phyloP scores from a whole-genome alignment of 495 filamentous ascomycete genomes.

The Parachaetomium inaequale region DNA sequence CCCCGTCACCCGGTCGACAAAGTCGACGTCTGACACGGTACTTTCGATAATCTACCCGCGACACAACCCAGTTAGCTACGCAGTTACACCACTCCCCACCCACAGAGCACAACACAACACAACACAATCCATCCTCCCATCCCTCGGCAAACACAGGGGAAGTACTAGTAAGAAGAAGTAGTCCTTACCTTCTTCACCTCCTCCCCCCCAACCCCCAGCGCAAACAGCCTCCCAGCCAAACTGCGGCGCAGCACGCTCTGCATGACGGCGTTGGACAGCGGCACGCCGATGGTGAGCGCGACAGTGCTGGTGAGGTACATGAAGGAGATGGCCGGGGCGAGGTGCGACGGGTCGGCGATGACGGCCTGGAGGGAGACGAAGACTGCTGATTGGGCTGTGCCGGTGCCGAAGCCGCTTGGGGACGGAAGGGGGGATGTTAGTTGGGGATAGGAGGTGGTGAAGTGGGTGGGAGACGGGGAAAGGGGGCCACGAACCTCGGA shows the following conservation, averaged over 20 bases:
- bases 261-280: constrained; percentile 46
- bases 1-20: constrained; percentile 45
- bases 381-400: constrained; percentile 48
- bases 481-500: constrained; percentile 42
- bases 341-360: constrained; percentile 45
- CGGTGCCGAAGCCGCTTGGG: constrained; percentile 49
- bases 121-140: no score
- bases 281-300: constrained; percentile 51
- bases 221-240: constrained; percentile 24
- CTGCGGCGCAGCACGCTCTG: constrained; percentile 27
- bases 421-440: constrained; percentile 29
- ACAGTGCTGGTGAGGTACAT: constrained; percentile 52
- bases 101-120: background rate
- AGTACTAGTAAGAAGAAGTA: background rate
- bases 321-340: constrained; percentile 54
- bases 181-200: constrained; percentile 29
- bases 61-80: background rate
- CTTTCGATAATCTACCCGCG: constrained; percentile 34
- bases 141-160: background rate
- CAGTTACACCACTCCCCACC: background rate
- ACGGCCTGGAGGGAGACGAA: constrained; percentile 57
- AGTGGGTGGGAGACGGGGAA: background rate
- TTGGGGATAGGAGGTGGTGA: background rate
- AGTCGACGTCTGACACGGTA: constrained; percentile 47
- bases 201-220: constrained; percentile 23